Base-by-base conservation (phyloP, 129 eudicot species). In the Smallanthus sonchifolius region DNA sequence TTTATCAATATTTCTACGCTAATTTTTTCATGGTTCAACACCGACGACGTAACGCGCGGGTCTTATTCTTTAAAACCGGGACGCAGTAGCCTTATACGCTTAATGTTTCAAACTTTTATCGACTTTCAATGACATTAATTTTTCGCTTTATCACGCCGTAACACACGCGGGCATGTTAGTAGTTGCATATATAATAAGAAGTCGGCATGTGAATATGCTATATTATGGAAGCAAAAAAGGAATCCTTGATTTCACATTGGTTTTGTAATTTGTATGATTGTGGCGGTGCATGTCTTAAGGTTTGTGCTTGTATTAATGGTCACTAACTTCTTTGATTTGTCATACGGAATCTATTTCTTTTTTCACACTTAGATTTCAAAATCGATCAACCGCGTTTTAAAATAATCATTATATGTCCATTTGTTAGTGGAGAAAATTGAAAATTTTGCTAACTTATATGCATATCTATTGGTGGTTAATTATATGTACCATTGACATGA, bases 361-460 rank as follows among this genome's bases (percentile, higher is more conserved):
- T 57, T 72, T 57, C 77, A 72, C 68, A 72, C 77, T 56, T 72
- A 3, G 42, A 42, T 56, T 30, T 15, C 42, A 7, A 57, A 55
- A 73, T 73, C 36, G 5, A 61, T 20, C 69, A 73, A 73, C 45
- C 77, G 35, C 59, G 45, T 73, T 34, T 73, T 9, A 73, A 49
- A 55, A 60, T 42, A 38, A 59, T 57, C 56, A 17, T 40, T 19
- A 66, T 20, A 3, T 11, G 1, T 69, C 0, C 34, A 11, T 38
- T 7, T 55, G 32, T 38, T 28, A 73, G 68, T 73, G 68, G 68
- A 39, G 40, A 43, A 42, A 30, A 10, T 56, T 57, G 43, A 43
- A 70, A 57, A 17, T 30, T 43, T 30, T 43, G 51, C 24, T 38
- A 38, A 19, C 64, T 70, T 14, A 6, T 19, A 55, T 36, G 64